A percentile compares a stretch with the other conserved stretches of the same genome.
These are phyloP conservation scores for Endocalyx cinctus DNA, from an alignment of 2,329 filamentous ascomycete species.

Conservation along the genomic window DNA sequence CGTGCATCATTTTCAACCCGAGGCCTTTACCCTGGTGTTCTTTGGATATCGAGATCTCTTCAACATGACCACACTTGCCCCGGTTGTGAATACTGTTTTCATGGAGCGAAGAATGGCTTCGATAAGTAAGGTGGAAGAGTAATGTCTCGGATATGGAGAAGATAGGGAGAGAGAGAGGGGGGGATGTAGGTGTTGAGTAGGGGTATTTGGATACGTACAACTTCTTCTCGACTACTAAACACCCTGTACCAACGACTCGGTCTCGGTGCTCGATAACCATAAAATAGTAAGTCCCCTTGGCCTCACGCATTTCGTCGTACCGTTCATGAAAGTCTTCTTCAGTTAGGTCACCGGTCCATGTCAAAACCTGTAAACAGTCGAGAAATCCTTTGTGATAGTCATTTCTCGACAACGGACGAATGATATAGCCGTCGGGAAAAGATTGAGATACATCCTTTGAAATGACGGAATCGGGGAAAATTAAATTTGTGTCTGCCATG, in stretches of 20 bases:
- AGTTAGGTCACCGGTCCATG: slow-evolving; percentile 68
- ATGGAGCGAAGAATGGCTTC: background rate
- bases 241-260: slow-evolving; percentile 68
- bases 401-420: slow-evolving; percentile 63
- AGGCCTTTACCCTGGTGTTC: slow-evolving; percentile 79
- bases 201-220: slow-evolving; percentile 56
- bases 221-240: slow-evolving; percentile 74
- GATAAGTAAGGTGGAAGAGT: too few species aligned
- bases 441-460: slow-evolving; percentile 54
- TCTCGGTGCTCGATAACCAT: slow-evolving; percentile 62
- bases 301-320: slow-evolving; percentile 55
- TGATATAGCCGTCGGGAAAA: slow-evolving; percentile 64
- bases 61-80: slow-evolving; percentile 71
- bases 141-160: too few species aligned
- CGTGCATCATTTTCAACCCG: slow-evolving; percentile 71
- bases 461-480: slow-evolving; percentile 65
- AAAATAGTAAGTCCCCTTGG: slow-evolving; percentile 59
- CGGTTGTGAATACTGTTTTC: slow-evolving; percentile 57
- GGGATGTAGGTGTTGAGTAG: too few species aligned
- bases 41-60: slow-evolving; percentile 77
- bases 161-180: slow-evolving; percentile 1
- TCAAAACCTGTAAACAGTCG: slow-evolving; percentile 70
- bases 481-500: slow-evolving; percentile 29
- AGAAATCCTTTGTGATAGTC: slow-evolving; percentile 71
- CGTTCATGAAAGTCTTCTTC: slow-evolving; percentile 41